phyloP scores from a whole-genome alignment of 345 rosid genomes.

The Microcos paniculata region DNA sequence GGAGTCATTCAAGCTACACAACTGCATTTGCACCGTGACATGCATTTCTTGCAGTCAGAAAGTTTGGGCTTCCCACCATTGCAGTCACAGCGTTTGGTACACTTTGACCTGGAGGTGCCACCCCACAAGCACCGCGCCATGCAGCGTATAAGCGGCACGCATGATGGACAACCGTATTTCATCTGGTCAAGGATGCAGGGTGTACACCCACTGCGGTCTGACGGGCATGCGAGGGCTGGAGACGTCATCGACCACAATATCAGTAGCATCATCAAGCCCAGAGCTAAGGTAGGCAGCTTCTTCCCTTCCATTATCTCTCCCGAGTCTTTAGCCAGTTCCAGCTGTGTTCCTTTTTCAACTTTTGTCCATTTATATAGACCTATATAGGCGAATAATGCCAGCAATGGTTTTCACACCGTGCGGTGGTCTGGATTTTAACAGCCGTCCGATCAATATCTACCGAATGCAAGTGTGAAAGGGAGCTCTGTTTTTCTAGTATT shows the following conservation, averaged over 20 bases:
- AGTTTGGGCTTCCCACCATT: constrained; percentile 45
- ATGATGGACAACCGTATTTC: constrained; percentile 53
- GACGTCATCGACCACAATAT: constrained; percentile 15
- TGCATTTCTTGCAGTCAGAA: constrained; percentile 62
- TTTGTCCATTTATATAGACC: not conserved
- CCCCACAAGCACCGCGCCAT: constrained; percentile 86
- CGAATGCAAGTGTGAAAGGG: not conserved
- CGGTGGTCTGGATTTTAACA: not conserved
- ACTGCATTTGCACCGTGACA: constrained; percentile 69
- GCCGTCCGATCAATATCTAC: constrained; percentile 1
- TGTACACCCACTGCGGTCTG: constrained; percentile 37
- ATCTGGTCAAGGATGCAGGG: constrained; percentile 53
- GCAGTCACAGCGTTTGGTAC: constrained; percentile 52
- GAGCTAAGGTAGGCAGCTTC: constrained; percentile 4
- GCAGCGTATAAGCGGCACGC: constrained; percentile 61
- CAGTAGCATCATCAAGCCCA: constrained; percentile 11
- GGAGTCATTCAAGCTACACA: constrained; percentile 34
- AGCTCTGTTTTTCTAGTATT: not conserved
- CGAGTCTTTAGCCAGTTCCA: not conserved
- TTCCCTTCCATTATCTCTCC: constrained; percentile 1
- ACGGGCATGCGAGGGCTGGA: constrained; percentile 22
- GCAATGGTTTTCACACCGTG: not conserved
- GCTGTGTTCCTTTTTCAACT: not conserved
- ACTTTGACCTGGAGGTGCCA: constrained; percentile 40
- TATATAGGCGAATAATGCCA: not conserved